Conservation (phyloP, 192 early-diverging fungal species). For the Mortierella claussenii region DNA sequence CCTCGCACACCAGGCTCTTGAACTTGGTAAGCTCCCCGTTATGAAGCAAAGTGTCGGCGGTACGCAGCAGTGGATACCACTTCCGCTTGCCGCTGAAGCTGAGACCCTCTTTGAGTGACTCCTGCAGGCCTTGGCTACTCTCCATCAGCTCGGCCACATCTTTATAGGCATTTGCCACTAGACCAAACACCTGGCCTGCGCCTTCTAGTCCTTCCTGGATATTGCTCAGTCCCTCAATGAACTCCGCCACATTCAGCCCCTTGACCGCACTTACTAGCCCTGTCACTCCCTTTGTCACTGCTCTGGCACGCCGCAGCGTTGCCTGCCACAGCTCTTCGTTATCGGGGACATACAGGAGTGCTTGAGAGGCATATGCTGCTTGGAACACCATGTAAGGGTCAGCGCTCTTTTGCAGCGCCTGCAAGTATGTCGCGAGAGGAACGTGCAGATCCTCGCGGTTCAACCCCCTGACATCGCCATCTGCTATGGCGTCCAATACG, state of each 20-base stretch:
- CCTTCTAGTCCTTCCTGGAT: conserved; percentile 6
- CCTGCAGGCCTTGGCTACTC: background rate
- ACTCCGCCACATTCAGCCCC: background rate
- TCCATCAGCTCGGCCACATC: background rate
- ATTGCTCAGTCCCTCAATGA: background rate
- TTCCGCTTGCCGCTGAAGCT: background rate
- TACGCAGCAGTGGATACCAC: conserved; percentile 1
- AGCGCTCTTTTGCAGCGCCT: background rate
- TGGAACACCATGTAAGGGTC: conserved; percentile 11
- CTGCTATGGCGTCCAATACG: conserved; percentile 12
- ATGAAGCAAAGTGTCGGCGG: background rate
- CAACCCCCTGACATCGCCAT: conserved; percentile 1
- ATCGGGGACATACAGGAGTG: conserved; percentile 13
- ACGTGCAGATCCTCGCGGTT: background rate
- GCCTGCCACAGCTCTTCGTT: conserved; percentile 14
- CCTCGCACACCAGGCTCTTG: background rate
- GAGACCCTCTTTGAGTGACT: background rate
- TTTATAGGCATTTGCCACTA: background rate
- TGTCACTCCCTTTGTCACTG: background rate
- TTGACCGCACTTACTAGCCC: conserved; percentile 2
- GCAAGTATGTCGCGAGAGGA: background rate
- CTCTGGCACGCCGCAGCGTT: background rate
- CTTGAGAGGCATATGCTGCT: conserved; percentile 18
- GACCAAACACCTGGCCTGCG: background rate
- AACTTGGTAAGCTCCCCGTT: background rate